Evolutionary conservation across 2,329 filamentous ascomycete species (phyloP), one percentile per base, ranked within the genome.

Genomic region (Diaporthe ampelina): DNA sequence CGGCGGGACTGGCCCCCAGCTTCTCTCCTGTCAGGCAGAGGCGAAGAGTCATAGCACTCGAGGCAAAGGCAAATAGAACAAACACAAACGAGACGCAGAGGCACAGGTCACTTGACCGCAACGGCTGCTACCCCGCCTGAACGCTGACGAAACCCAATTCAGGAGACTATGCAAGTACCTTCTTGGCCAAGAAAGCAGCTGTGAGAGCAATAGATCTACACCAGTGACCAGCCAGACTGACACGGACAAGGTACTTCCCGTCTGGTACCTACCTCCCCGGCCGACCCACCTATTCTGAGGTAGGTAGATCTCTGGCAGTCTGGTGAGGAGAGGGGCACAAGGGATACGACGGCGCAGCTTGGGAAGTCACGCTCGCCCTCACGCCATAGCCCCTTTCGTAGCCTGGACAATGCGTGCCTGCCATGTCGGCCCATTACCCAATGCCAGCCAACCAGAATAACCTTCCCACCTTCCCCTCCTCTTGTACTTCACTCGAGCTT

Each of bases 401-500:
- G 29, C 63, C 61, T 72, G 73, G 59, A 65, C 72, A 74, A 74
- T 71, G 73, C 73, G 48, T 71, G 58, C 73, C 67, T 74, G 73
- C 73, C 73, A 68, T 43, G 40, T 43, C 50, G 54, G 57, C 50
- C 72, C 63, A 68, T 68, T 35, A 37, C 45, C 48, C 63, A 68
- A 68, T 68, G 63, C 63, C 45, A 54, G 48, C 73, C 68, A 63
- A 68, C n/a, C 40, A 26, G 48, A 70, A 70, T 70, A 56, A 73
- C 67, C 57, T 73, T 67, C 73, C 73, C 56, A 43, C 50, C 58
- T 75, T 71, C 72, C 74, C 74, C 74, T 74, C 72, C 71, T 71
- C 70, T 74, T 29, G 58, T 73, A 59, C 48, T 61, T 75, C 35
- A 63, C 32, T 68, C 48, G 63, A 26, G 63, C 48, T 40, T 68